Conservation (phyloP, 345 rosid genomes). For the Turritis glabra region DNA sequence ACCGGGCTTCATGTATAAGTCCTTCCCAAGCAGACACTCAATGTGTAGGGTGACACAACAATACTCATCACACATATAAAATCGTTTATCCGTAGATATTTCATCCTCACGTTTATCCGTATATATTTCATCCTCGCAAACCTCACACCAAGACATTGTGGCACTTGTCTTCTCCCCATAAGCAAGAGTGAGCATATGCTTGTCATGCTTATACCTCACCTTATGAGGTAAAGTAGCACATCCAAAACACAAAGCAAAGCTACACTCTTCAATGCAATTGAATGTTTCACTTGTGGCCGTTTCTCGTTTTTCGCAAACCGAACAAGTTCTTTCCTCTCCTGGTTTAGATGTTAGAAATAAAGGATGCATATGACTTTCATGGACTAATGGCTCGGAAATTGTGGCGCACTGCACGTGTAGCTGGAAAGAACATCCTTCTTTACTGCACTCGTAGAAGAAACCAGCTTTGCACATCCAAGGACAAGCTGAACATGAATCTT, state of each 20-base stretch:
- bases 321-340: background rate
- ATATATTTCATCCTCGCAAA: background rate
- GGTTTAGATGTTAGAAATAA: conserved; percentile 1
- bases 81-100: no score
- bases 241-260: background rate
- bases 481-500: conserved; percentile 4
- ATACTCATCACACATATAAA: background rate
- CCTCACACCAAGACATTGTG: background rate
- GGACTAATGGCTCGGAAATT: background rate
- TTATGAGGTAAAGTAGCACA: background rate
- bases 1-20: background rate
- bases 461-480: background rate
- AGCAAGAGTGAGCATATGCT: background rate
- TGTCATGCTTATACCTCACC: conserved; percentile 10
- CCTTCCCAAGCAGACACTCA: background rate
- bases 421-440: no score
- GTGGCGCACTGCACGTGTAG: background rate
- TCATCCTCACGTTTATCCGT: no score
- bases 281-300: background rate
- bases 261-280: background rate
- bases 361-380: background rate
- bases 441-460: background rate
- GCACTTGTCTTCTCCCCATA: background rate
- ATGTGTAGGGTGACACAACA: conserved; percentile 19
- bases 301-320: background rate